Conservation (phyloP, 345 rosid genomes). For the Ceriops decandra region DNA sequence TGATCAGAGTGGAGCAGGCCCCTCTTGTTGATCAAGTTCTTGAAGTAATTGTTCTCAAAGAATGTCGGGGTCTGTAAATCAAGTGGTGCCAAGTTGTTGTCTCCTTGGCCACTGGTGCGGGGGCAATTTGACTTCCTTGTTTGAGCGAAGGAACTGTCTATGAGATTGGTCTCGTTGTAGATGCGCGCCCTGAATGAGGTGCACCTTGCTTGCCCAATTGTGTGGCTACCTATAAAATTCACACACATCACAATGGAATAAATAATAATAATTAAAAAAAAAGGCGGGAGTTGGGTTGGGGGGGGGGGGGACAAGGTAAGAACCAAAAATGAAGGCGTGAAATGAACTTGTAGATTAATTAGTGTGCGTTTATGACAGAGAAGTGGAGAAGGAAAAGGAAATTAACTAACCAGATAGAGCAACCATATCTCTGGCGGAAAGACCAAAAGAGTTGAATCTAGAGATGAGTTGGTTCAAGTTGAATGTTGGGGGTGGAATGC, state of each 20-base stretch:
- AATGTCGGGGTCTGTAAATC: slow-evolving; percentile 28
- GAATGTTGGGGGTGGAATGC: slow-evolving; percentile 63
- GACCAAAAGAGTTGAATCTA: slow-evolving; percentile 58
- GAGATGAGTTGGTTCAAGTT: slow-evolving; percentile 57
- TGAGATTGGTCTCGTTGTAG: slow-evolving; percentile 39
- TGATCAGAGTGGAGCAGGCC: slow-evolving; percentile 56
- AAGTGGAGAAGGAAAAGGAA: neutral
- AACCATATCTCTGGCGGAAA: slow-evolving; percentile 68
- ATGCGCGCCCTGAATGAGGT: slow-evolving; percentile 32
- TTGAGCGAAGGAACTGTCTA: slow-evolving; percentile 30
- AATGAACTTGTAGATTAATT: too few species aligned
- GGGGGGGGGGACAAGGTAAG: too few species aligned
- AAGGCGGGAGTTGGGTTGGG: too few species aligned
- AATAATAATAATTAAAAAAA: too few species aligned
- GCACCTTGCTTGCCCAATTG: slow-evolving; percentile 48
- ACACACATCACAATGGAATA: too few species aligned
- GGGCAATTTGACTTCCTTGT: slow-evolving; percentile 35
- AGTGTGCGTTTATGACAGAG: too few species aligned
- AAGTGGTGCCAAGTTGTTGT: slow-evolving; percentile 38
- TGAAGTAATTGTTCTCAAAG: slow-evolving; percentile 39
- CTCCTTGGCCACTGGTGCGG: slow-evolving; percentile 17
- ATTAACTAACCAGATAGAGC: slow-evolving; percentile 63
- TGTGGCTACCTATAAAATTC: slow-evolving; percentile 31
- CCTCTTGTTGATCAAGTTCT: slow-evolving; percentile 24
- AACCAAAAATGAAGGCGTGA: too few species aligned